Conservation (phyloP, 768 basidiomycete species). For the Infundibulicybe gibba region DNA sequence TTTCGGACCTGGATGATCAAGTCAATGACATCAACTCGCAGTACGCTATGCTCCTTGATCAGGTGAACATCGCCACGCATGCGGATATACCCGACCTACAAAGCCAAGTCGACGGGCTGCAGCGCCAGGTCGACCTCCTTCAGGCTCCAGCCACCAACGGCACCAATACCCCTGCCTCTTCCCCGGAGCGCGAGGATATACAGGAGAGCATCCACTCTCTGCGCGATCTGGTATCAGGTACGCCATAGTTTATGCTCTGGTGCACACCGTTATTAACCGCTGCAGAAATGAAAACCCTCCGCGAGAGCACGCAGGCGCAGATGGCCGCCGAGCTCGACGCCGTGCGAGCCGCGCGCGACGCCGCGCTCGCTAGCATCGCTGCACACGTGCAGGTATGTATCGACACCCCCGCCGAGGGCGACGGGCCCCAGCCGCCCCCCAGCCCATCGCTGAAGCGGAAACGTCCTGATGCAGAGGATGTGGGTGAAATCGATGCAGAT, state of each 20-base stretch:
- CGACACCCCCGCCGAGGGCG: slow-evolving; percentile 8
- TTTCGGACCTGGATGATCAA: slow-evolving; percentile 35
- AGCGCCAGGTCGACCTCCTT: slow-evolving; percentile 20
- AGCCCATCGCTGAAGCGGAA: slow-evolving; percentile 59
- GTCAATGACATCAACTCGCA: slow-evolving; percentile 33
- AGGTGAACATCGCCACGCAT: slow-evolving; percentile 24
- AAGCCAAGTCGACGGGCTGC: slow-evolving; percentile 33
- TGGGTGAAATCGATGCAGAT: slow-evolving; percentile 34
- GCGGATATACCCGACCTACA: slow-evolving; percentile 30
- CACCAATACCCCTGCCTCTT: slow-evolving; percentile 4
- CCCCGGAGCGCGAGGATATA: slow-evolving; percentile 22
- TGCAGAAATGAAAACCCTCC: slow-evolving; percentile 43
- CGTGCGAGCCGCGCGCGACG: slow-evolving; percentile 35
- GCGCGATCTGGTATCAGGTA: slow-evolving; percentile 39
- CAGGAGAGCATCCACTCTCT: slow-evolving; percentile 31
- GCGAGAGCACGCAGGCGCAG: slow-evolving; percentile 38
- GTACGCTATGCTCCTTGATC: slow-evolving; percentile 29
- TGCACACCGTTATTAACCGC: slow-evolving; percentile 1
- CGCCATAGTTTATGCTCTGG: slow-evolving; percentile 8
- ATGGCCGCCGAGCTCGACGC: slow-evolving; percentile 43
- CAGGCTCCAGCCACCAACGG: slow-evolving; percentile 2
- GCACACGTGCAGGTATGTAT: slow-evolving; percentile 31
- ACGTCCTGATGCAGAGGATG: slow-evolving; percentile 36
- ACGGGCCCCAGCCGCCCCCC: slow-evolving; percentile 22
- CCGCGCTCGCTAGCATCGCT: slow-evolving; percentile 28